A percentile compares a stretch with the other conserved stretches of the same genome.
Conservation (phyloP, 2,329 filamentous ascomycete genomes). For the Cladosporium colombiae region DNA sequence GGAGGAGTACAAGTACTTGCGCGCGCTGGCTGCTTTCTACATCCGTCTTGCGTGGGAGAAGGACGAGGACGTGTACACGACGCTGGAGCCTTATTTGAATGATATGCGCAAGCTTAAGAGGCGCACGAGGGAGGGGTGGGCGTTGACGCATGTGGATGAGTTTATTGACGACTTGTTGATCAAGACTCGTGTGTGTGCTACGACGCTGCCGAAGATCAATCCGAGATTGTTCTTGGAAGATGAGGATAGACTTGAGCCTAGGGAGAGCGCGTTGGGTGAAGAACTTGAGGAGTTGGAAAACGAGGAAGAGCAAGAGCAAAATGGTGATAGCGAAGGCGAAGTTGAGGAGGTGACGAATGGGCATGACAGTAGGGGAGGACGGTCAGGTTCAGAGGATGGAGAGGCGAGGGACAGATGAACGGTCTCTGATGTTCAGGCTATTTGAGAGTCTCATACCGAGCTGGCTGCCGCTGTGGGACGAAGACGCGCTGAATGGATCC, state of each 20-base stretch:
- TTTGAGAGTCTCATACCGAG: background rate
- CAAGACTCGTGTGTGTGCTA: slow-evolving; percentile 88
- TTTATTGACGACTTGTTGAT: slow-evolving; percentile 90
- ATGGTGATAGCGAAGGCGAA: slow-evolving; percentile 35
- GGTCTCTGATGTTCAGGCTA: background rate
- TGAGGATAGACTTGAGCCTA: slow-evolving; percentile 79
- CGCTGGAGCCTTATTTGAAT: slow-evolving; percentile 77
- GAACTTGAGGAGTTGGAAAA: slow-evolving; percentile 69
- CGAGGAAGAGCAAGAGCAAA: slow-evolving; percentile 36
- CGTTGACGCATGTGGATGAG: slow-evolving; percentile 80
- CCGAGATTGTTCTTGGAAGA: slow-evolving; percentile 82
- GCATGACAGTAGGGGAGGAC: background rate
- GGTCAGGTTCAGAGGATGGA: background rate
- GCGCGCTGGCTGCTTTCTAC: slow-evolving; percentile 89
- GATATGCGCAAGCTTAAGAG: slow-evolving; percentile 83
- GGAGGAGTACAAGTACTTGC: slow-evolving; percentile 74
- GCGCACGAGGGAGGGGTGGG: slow-evolving; percentile 71
- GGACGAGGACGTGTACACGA: slow-evolving; percentile 76
- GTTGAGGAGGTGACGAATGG: slow-evolving; percentile 28
- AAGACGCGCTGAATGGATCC: background rate
- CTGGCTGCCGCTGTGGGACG: background rate
- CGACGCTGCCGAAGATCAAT: slow-evolving; percentile 89
- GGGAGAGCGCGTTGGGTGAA: slow-evolving; percentile 79
- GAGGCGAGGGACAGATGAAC: slow-evolving; percentile 4
- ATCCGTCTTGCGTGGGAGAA: slow-evolving; percentile 82